Evolutionary conservation across 2,329 filamentous ascomycete genomes (phyloP).

Genomic region (Penicillium sp.): DNA sequence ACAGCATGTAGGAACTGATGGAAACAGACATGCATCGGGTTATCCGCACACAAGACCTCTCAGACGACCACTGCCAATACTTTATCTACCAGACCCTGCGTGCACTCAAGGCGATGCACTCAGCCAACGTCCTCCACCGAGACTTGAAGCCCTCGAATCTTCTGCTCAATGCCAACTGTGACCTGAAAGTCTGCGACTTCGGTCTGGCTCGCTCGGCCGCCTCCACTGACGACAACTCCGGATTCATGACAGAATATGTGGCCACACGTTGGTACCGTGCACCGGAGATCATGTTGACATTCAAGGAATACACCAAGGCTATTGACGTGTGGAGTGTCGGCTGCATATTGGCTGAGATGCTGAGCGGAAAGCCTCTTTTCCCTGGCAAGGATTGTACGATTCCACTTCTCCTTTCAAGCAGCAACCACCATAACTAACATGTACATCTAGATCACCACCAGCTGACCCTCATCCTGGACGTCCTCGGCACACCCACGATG

Average conservation of each 20-base stretch:
- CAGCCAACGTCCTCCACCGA: constrained; percentile 93
- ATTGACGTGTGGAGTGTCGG: constrained; percentile 99
- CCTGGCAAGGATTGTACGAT: constrained; percentile 92
- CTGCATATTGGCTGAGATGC: constrained; percentile 97
- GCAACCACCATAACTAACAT: not conserved
- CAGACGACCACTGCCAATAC: constrained; percentile 99
- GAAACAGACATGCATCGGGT: constrained; percentile 99
- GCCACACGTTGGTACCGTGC: constrained; percentile 98
- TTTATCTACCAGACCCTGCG: constrained; percentile 99
- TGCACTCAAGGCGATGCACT: constrained; percentile 98
- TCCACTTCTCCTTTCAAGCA: not conserved
- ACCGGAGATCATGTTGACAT: constrained; percentile 99
- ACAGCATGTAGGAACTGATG: constrained; percentile 76
- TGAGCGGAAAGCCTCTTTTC: constrained; percentile 96
- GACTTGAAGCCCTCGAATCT: constrained; percentile 97
- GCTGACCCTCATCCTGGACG: constrained; percentile 92
- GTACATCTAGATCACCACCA: constrained; percentile 80
- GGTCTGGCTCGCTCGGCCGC: constrained; percentile 92
- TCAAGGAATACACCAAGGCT: constrained; percentile 99
- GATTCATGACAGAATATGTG: constrained; percentile 99
- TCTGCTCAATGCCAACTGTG: constrained; percentile 96
- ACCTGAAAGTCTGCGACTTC: constrained; percentile 98
- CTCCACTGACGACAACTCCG: constrained; percentile 98
- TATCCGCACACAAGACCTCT: constrained; percentile 96
- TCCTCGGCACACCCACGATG: constrained; percentile 97